Evolutionary conservation across 768 basidiomycete genomes (phyloP).

Genomic region (Leucocoprinus sp.): DNA sequence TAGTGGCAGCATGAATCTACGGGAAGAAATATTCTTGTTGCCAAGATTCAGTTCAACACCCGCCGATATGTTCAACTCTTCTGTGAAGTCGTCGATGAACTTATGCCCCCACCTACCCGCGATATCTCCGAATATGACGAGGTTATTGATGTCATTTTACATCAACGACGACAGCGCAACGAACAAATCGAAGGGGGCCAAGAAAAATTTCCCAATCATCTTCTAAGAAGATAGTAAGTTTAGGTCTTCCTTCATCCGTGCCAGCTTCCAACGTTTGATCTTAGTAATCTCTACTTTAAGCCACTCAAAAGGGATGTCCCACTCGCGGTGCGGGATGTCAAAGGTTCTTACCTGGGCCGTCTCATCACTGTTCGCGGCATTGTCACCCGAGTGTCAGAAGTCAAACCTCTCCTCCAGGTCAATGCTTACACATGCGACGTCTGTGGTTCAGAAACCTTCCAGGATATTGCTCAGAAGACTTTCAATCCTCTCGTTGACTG

Average conservation of each 20-base stretch:
- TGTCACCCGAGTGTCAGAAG: constrained; percentile 97
- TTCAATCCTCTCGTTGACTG: constrained; percentile 89
- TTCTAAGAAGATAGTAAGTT: constrained; percentile 92
- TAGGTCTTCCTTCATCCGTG: background rate
- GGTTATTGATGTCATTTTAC: constrained; percentile 93
- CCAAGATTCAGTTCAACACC: constrained; percentile 75
- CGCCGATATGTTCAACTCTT: constrained; percentile 88
- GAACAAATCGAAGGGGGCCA: constrained; percentile 67
- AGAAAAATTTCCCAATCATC: constrained; percentile 80
- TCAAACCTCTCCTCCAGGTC: constrained; percentile 93
- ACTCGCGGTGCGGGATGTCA: constrained; percentile 89
- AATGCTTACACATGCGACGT: constrained; percentile 98
- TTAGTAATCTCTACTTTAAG: constrained; percentile 89
- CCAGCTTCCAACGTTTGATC: constrained; percentile 12
- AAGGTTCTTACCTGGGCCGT: constrained; percentile 77
- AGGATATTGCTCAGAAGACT: constrained; percentile 88
- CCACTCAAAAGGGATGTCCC: constrained; percentile 70
- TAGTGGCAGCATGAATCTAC: constrained; percentile 55
- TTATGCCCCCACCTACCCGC: constrained; percentile 82
- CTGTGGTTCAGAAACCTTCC: constrained; percentile 97
- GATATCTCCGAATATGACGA: constrained; percentile 90
- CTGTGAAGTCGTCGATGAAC: constrained; percentile 81
- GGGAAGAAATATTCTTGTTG: constrained; percentile 60
- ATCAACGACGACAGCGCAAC: constrained; percentile 87
- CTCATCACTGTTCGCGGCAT: constrained; percentile 97